phyloP scores from a whole-genome alignment of 2,329 filamentous ascomycete genomes.

The Seiridium cupressi region DNA sequence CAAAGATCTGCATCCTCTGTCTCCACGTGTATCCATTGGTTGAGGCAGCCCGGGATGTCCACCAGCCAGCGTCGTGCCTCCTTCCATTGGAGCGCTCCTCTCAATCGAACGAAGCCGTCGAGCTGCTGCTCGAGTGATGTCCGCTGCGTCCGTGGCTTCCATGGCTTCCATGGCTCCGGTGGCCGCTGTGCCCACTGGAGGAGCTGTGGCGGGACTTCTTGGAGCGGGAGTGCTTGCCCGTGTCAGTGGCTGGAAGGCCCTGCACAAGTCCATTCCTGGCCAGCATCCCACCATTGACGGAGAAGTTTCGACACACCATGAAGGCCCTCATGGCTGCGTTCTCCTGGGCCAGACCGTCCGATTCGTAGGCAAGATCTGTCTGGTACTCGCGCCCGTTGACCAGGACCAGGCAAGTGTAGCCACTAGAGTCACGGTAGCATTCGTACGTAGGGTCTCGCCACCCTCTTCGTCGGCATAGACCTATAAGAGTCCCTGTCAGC shows the following conservation, averaged over 20 bases:
- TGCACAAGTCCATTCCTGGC: slow-evolving; percentile 68
- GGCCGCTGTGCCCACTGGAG: slow-evolving; percentile 40
- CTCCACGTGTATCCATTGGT: slow-evolving; percentile 20
- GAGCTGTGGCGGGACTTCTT: slow-evolving; percentile 52
- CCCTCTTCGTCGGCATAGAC: slow-evolving; percentile 89
- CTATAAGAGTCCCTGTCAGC: slow-evolving; percentile 48
- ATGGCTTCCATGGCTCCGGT: slow-evolving; percentile 41
- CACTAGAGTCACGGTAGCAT: slow-evolving; percentile 69
- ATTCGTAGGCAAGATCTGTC: slow-evolving; percentile 82
- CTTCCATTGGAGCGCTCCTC: slow-evolving; percentile 9
- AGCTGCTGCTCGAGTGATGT: slow-evolving; percentile 62
- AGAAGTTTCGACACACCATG: slow-evolving; percentile 97
- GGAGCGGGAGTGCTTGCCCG: slow-evolving; percentile 38
- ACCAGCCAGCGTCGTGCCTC: neutral
- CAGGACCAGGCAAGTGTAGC: slow-evolving; percentile 85
- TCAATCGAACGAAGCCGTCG: slow-evolving; percentile 59
- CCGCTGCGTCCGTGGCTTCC: slow-evolving; percentile 49
- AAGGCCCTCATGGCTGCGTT: slow-evolving; percentile 95
- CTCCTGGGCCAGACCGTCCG: slow-evolving; percentile 80
- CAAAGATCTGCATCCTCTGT: slow-evolving; percentile 11
- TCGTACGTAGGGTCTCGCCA: slow-evolving; percentile 92
- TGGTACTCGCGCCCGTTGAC: slow-evolving; percentile 97
- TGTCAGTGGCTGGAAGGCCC: slow-evolving; percentile 57
- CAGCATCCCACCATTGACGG: slow-evolving; percentile 91
- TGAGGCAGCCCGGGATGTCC: slow-evolving; percentile 3